Evolutionary conservation across 495 filamentous ascomycete species (phyloP).

Genomic region (Talaromyces liani): DNA sequence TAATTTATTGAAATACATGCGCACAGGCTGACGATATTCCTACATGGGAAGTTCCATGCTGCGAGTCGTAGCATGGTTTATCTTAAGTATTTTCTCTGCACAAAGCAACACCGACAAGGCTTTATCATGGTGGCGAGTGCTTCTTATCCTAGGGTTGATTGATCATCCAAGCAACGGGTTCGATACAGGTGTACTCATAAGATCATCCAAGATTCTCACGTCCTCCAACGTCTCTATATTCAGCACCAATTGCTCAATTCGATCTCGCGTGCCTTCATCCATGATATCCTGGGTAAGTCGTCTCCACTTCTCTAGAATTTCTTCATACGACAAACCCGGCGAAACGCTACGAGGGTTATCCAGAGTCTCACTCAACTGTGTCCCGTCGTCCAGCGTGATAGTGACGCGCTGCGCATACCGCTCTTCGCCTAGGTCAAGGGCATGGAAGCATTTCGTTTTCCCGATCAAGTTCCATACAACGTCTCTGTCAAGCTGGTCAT

Average conservation of each 20-base stretch:
- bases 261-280: constrained; percentile 17
- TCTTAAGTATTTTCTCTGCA: neutral
- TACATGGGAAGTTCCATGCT: too few relatives aligned
- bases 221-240: constrained; percentile 17
- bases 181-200: too few relatives aligned
- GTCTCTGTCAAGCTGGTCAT: constrained; percentile 27
- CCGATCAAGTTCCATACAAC: constrained; percentile 27
- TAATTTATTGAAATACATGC: neutral
- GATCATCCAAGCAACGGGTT: too few relatives aligned
- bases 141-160: too few relatives aligned
- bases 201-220: constrained; percentile 1
- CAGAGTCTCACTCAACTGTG: constrained; percentile 14
- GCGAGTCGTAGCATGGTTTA: too few relatives aligned
- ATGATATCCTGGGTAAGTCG: constrained; percentile 20
- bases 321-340: constrained; percentile 25
- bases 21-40: neutral
- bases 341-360: constrained; percentile 16
- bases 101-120: neutral
- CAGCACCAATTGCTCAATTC: constrained; percentile 27
- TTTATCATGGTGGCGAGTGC: neutral
- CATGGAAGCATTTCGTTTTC: constrained; percentile 29
- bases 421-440: constrained; percentile 15
- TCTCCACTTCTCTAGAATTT: constrained; percentile 27
- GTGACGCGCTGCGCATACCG: constrained; percentile 2
- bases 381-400: constrained; percentile 19